These are phyloP conservation scores for Pseudonitzschia delicatissima DNA, from an alignment of 108 stramenopile species.

Conservation along the genomic window DNA sequence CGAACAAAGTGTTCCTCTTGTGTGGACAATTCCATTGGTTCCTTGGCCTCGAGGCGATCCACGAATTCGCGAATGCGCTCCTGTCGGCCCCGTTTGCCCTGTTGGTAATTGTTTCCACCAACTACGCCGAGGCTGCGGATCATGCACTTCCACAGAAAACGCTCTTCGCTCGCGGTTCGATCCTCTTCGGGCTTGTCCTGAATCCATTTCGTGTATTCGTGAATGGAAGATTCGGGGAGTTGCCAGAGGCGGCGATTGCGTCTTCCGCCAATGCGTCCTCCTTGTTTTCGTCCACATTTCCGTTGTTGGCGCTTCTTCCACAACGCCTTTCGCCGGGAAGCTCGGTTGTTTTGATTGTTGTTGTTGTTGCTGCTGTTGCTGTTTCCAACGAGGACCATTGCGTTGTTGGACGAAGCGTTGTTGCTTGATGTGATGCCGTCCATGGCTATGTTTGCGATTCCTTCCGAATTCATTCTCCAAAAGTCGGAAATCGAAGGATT, in stretches of 20 bases:
- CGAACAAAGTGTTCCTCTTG: conserved; percentile 12
- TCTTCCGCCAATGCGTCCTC: neutral
- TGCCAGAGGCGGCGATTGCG: conserved; percentile 12
- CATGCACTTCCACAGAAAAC: conserved; percentile 29
- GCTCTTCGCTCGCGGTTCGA: conserved; percentile 16
- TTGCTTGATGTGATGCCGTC: neutral
- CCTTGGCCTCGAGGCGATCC: conserved; percentile 2
- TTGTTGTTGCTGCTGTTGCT: too few relatives aligned
- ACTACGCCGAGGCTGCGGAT: neutral
- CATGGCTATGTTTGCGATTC: neutral
- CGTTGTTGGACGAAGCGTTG: too few relatives aligned
- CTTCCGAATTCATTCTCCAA: too few relatives aligned
- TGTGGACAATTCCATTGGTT: neutral
- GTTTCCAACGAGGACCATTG: too few relatives aligned
- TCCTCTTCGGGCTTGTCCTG: conserved; percentile 19
- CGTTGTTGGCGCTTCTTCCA: neutral
- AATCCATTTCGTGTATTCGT: conserved; percentile 26
- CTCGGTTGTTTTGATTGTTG: neutral
- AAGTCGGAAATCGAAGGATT: too few relatives aligned
- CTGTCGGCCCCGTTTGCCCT: neutral
- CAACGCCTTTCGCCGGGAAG: neutral
- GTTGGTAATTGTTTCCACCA: neutral
- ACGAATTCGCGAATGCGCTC: conserved; percentile 14
- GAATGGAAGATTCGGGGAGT: conserved; percentile 23
- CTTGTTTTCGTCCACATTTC: too few relatives aligned